These are phyloP conservation scores for Talaromyces ruber DNA, from an alignment of 495 filamentous ascomycete species.

Conservation along the genomic window DNA sequence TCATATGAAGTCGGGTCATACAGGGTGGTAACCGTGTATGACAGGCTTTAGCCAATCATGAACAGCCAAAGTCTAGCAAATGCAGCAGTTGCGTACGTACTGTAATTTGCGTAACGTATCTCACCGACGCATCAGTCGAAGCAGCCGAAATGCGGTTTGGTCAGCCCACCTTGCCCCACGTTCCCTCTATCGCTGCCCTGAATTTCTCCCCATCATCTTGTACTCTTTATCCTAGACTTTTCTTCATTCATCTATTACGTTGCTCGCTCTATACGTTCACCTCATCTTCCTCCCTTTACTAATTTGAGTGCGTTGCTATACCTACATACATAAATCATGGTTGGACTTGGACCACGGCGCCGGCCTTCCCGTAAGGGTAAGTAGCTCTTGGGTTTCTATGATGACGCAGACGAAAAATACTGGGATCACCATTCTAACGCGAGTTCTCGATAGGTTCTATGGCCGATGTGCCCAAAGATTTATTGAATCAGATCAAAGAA, in stretches of 20 bases:
- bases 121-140: background rate
- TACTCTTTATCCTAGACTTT: background rate
- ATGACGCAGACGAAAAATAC: slow-evolving; percentile 8
- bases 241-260: slow-evolving; percentile 3
- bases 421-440: slow-evolving; percentile 10
- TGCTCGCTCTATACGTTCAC: background rate
- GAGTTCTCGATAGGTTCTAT: slow-evolving; percentile 53
- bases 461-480: slow-evolving; percentile 75
- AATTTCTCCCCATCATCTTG: background rate
- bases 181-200: background rate
- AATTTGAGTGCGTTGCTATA: background rate
- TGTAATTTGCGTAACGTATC: background rate
- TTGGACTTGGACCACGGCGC: slow-evolving; percentile 63
- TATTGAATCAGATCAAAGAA: slow-evolving; percentile 72
- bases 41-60: background rate
- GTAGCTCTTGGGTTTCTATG: slow-evolving; percentile 22
- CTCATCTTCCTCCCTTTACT: background rate
- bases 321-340: slow-evolving; percentile 46
- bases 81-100: background rate
- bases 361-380: slow-evolving; percentile 70
- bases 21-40: too few species aligned
- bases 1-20: background rate
- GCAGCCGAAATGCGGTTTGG: background rate
- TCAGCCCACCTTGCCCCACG: background rate
- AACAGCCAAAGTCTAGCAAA: background rate